Percentiles rank a stretch among this genome's conserved stretches.
Conservation (phyloP, 768 basidiomycete genomes). For the Macrolepiota albuminosa region DNA sequence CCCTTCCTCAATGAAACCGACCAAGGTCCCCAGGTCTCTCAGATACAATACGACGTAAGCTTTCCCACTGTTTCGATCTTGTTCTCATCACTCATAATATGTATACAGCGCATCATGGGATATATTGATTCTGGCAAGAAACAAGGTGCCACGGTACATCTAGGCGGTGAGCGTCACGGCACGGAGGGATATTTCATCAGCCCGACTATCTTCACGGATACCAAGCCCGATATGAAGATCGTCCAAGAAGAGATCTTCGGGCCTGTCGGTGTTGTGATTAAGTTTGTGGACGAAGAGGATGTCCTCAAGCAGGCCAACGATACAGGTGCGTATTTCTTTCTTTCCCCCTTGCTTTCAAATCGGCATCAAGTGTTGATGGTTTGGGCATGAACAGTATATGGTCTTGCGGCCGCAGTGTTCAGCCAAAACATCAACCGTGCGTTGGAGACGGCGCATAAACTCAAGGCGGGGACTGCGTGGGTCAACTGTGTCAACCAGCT, state of each 20-base stretch:
- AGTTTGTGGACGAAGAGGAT: conserved; percentile 54
- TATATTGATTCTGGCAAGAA: conserved; percentile 54
- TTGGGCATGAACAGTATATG: conserved; percentile 42
- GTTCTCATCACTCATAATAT: not conserved
- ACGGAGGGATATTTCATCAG: conserved; percentile 53
- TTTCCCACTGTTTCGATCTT: not conserved
- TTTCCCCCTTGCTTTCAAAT: not conserved
- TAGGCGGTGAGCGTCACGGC: conserved; percentile 52
- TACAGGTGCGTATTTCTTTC: conserved; percentile 29
- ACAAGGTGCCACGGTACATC: conserved; percentile 57
- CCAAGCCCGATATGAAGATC: conserved; percentile 60
- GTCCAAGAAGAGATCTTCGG: conserved; percentile 71
- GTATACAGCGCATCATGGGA: conserved; percentile 52
- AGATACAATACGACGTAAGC: conserved; percentile 68
- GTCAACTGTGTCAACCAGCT: conserved; percentile 49
- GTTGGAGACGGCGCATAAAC: conserved; percentile 60
- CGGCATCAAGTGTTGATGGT: not conserved
- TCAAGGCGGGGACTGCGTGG: conserved; percentile 84
- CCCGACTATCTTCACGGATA: conserved; percentile 67
- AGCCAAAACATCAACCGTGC: conserved; percentile 74
- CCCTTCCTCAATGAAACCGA: conserved; percentile 56
- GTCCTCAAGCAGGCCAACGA: conserved; percentile 79
- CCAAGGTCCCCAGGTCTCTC: conserved; percentile 79
- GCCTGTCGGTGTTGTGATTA: conserved; percentile 65
- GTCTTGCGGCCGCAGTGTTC: conserved; percentile 86